Percentiles rank a stretch among this genome's conserved stretches.
These are phyloP conservation scores for Sphagnum fallax DNA, from an alignment of 228 moss, liverwort and hornwort genomes.

Conservation along the genomic window DNA sequence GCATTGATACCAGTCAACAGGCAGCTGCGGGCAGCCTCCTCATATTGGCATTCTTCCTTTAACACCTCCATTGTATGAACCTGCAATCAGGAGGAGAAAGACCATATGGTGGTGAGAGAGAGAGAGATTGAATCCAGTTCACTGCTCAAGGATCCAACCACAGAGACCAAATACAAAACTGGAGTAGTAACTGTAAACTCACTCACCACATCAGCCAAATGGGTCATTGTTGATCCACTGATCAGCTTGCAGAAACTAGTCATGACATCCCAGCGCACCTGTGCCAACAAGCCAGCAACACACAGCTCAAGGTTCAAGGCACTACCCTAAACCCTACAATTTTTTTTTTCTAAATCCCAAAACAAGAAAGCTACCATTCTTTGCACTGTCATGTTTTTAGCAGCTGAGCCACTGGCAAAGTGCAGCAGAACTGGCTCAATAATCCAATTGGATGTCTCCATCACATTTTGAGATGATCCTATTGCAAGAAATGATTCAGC, in stretches of 20 bases:
- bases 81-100: conserved; percentile 16
- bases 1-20: conserved; percentile 61
- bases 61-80: conserved; percentile 46
- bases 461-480: background rate
- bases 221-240: conserved; percentile 27
- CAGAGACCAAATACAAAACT: too few species aligned
- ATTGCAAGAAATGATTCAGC: background rate
- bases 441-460: background rate
- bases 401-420: background rate
- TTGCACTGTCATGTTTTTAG: too few species aligned
- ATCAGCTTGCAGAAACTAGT: conserved; percentile 60
- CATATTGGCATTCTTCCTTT: conserved; percentile 58
- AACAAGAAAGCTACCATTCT: too few species aligned
- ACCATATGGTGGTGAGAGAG: too few species aligned
- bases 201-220: conserved; percentile 57
- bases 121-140: too few species aligned
- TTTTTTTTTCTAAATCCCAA: too few species aligned
- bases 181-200: too few species aligned
- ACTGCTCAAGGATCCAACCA: too few species aligned
- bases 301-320: background rate
- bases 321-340: background rate
- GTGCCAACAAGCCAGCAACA: conserved; percentile 1
- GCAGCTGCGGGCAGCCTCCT: conserved; percentile 57
- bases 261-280: conserved; percentile 65
- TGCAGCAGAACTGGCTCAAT: background rate